phyloP scores from a whole-genome alignment of 1,139 yeast species.

The Blastobotrys serpentis region DNA sequence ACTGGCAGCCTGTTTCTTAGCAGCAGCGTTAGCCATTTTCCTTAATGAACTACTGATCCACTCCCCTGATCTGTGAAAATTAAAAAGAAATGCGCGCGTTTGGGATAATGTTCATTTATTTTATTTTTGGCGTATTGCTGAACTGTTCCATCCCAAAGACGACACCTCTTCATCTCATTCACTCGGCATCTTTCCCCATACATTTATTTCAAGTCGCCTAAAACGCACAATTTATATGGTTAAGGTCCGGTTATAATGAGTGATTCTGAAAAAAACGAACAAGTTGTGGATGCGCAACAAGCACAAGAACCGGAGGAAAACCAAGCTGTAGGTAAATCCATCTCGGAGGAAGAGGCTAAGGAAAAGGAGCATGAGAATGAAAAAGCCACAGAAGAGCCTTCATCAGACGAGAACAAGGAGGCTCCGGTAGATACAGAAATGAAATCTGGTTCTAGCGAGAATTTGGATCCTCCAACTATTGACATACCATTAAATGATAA shows the following conservation, averaged over 20 bases:
- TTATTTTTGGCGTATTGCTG: neutral
- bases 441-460: neutral
- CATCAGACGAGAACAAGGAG: neutral
- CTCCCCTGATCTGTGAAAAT: neutral
- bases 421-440: neutral
- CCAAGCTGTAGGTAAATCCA: too few relatives aligned
- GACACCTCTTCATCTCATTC: neutral
- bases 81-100: slow-evolving; percentile 1
- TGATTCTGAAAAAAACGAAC: slow-evolving; percentile 2
- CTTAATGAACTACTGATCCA: too few relatives aligned
- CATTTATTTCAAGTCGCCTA: neutral
- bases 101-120: neutral
- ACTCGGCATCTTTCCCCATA: neutral
- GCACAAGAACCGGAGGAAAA: neutral
- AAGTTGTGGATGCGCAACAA: too few relatives aligned
- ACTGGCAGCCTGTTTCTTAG: slow-evolving; percentile 65
- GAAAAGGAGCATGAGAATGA: neutral
- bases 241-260: neutral
- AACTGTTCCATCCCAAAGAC: neutral
- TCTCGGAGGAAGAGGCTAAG: neutral
- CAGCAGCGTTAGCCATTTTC: slow-evolving; percentile 68
- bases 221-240: neutral
- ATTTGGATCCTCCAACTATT: neutral
- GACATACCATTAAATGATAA: slow-evolving; percentile 3
- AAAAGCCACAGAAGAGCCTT: neutral